phyloP scores from a whole-genome alignment of 495 filamentous ascomycete genomes.

The Lasiosphaeriaceae sp. region DNA sequence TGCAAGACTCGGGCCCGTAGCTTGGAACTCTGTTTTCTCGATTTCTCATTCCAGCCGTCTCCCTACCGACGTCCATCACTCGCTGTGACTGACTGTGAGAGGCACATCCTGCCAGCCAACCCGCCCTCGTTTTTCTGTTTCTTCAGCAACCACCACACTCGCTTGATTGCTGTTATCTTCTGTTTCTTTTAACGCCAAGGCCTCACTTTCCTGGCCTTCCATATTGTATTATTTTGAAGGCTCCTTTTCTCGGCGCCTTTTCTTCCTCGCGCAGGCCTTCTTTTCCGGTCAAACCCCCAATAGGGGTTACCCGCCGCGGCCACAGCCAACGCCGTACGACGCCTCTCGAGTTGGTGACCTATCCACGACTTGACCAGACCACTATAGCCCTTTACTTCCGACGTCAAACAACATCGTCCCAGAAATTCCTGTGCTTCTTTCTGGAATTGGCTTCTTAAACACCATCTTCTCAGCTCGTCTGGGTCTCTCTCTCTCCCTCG shows the following conservation, averaged over 20 bases:
- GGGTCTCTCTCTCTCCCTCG: neutral
- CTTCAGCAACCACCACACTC: constrained; percentile 24
- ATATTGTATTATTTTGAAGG: constrained; percentile 8
- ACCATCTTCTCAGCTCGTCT: neutral
- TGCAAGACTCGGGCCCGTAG: neutral
- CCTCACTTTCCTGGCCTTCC: neutral
- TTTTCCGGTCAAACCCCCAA: constrained; percentile 18
- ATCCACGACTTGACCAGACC: constrained; percentile 6
- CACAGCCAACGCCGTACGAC: constrained; percentile 23
- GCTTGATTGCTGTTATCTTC: constrained; percentile 12
- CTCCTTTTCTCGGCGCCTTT: neutral
- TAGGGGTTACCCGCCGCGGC: constrained; percentile 19
- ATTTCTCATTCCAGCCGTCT: constrained; percentile 17
- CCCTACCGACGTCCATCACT: neutral
- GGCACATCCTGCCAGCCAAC: neutral
- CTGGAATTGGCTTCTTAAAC: neutral
- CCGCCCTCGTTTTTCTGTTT: constrained; percentile 13
- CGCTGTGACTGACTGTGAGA: neutral
- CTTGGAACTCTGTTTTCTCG: constrained; percentile 11
- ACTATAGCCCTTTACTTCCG: constrained; percentile 20
- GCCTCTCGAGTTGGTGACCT: constrained; percentile 9
- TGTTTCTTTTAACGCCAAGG: neutral
- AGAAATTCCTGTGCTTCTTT: neutral
- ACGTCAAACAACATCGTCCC: constrained; percentile 21
- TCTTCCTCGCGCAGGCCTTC: constrained; percentile 21